Conservation (phyloP, 2,329 filamentous ascomycete genomes). For the Scytalidium sp. region DNA sequence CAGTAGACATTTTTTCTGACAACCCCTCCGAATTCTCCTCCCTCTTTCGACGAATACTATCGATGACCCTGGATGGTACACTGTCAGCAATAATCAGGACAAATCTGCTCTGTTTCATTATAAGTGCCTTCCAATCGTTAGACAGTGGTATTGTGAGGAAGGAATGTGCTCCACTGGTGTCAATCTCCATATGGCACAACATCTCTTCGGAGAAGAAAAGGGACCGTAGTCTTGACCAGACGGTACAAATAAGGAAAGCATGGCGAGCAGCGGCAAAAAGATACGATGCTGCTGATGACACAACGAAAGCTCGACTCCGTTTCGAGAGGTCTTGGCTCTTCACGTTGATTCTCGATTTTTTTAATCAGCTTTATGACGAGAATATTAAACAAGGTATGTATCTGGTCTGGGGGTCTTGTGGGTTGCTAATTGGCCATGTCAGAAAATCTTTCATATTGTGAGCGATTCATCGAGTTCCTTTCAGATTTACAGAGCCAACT, state of each 20-base stretch:
- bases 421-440: conserved; percentile 8
- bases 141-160: conserved; percentile 88
- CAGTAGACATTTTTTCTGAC: conserved; percentile 68
- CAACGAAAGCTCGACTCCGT: conserved; percentile 71
- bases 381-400: conserved; percentile 43
- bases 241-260: conserved; percentile 75
- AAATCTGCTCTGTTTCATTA: conserved; percentile 85
- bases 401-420: background rate
- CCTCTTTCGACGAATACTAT: conserved; percentile 85
- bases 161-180: conserved; percentile 92
- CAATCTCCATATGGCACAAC: conserved; percentile 95
- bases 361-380: conserved; percentile 66
- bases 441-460: conserved; percentile 78
- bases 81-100: conserved; percentile 67
- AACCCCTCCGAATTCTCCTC: conserved; percentile 79
- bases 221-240: conserved; percentile 69
- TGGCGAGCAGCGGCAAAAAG: conserved; percentile 87
- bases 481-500: conserved; percentile 90
- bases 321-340: conserved; percentile 96
- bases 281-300: conserved; percentile 82
- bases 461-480: conserved; percentile 89
- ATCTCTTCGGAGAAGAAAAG: conserved; percentile 73
- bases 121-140: conserved; percentile 88
- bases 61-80: conserved; percentile 74
- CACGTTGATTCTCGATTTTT: conserved; percentile 78